Base-by-base conservation (phyloP, 208 protist genomes). In the Porcisia hertigi region DNA sequence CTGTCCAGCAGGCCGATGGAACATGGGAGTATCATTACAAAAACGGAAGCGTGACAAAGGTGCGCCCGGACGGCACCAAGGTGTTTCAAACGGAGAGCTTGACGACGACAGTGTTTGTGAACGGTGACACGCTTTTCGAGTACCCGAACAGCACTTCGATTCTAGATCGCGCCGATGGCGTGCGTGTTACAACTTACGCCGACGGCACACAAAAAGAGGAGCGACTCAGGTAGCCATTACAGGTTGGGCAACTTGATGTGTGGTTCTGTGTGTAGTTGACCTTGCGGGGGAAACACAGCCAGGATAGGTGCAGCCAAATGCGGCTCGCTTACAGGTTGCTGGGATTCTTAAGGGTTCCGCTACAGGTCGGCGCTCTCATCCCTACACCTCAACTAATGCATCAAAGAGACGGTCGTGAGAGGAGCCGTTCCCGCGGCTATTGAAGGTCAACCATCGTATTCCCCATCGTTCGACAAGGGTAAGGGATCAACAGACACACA, bases 1-100 rank as follows among this genome's bases (percentile, higher is more conserved):
- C 78, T 34, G 75, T 82, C n/a, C 87, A 92, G 69, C 84, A 88
- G 47, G 39, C 67, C 6, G 91, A 94, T 77, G 93, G 93, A 5
- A 91, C 86, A 23, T 95, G 90, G 91, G 87, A 94, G 70, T 97
- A 94, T 65, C 64, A 72, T 18, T 97, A 95, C 86, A 58, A 59
- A 57, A 94, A 86, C 82, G 91, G 91, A 34, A 86, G 92, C 64
- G 73, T 90, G 25, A 93, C 90, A 1, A 74, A 87, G 23, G 75
- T 90, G 3, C 70, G 73, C 52, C 81, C 79, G 39, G 84, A 93
- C 69, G 92, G 92, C 8, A 94, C 85, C 25, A 82, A 89, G 65
- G 80, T 94, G 0, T 97, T 91, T 77, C 77, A 86, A 73, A 86
- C 85, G 18, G 69, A 81, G 11, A 75, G 83, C 4, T 52, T 95